Evolutionary conservation across 2,329 filamentous ascomycete species (phyloP), one percentile per base, ranked within the genome.

Genomic region (Talaromyces sp.): DNA sequence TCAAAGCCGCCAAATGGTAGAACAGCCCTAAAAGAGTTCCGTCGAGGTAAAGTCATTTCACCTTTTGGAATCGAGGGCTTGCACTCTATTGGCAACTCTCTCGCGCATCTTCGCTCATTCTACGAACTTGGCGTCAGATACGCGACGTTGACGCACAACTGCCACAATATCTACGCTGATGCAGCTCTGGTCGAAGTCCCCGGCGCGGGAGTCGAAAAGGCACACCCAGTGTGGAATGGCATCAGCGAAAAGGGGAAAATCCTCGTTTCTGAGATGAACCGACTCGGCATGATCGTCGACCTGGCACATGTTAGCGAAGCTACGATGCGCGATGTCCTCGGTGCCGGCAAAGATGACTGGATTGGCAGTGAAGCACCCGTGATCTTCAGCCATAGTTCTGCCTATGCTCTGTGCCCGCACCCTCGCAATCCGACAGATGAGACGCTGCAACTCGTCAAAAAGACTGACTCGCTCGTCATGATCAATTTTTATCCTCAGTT

Each of bases 261-360:
- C 13, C 79, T 97, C 0, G 82, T 98, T 52, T 82, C 83, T 41
- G 94, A 98, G 81, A 97, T 98, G 93, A 98, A 97, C 75, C 86
- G 94, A 3, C 82, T 97, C 1, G 94, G 94, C 31, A 93, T 97
- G 89, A 87, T 97, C n/a, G 90, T 98, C 47, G 94, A 97, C 74
- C 83, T 97, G 41, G 85, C 90, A 7, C 94, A 97, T 76, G 87
- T 89, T 27, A 85, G 90, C 70, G 85, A 86, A 64, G 90, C 94
- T 66, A 97, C 93, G 0, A 95, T 96, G 91, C 80, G 88, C 7
- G 91, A 97, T 71, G 91, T 94, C 0, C 85, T 97, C 0, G 87
- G 86, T 5, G 89, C 84, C 2, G 76, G 75, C 9, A 80, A 82
- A 24, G 81, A 83, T 22, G 81, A 79, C 50, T 94, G 90, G 90